Conservation (phyloP, 495 filamentous ascomycete genomes). For the Trypethelium eluteriae region DNA sequence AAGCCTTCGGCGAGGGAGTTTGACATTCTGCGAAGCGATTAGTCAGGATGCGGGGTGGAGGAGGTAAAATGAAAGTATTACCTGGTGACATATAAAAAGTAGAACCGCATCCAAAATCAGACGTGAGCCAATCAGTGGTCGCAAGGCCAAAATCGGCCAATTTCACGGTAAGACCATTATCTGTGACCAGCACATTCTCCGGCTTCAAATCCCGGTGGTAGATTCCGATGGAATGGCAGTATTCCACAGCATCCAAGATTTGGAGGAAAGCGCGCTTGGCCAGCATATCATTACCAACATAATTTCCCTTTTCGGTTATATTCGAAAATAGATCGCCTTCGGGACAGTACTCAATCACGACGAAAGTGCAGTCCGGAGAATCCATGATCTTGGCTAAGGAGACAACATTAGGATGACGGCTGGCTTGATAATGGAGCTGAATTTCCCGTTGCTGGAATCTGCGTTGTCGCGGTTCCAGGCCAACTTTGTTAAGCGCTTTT, state of each 20-base stretch:
- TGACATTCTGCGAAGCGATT: constrained; percentile 69
- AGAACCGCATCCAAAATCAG: constrained; percentile 95
- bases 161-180: constrained; percentile 81
- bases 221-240: constrained; percentile 87
- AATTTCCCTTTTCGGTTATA: constrained; percentile 90
- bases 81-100: constrained; percentile 99
- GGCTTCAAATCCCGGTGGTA: constrained; percentile 98
- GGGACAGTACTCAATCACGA: constrained; percentile 94
- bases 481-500: constrained; percentile 90
- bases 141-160: constrained; percentile 96
- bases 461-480: constrained; percentile 76
- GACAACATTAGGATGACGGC: constrained; percentile 85
- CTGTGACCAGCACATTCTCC: constrained; percentile 91
- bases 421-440: constrained; percentile 78
- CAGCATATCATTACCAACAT: constrained; percentile 84
- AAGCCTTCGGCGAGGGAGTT: constrained; percentile 68
- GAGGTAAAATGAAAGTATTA: constrained; percentile 42
- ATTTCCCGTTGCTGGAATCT: constrained; percentile 93
- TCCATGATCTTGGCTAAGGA: constrained; percentile 93
- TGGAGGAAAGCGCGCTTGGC: constrained; percentile 87
- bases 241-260: constrained; percentile 92
- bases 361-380: constrained; percentile 85
- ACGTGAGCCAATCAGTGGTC: constrained; percentile 70
- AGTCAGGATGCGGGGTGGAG: constrained; percentile 8
- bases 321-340: constrained; percentile 95